Evolutionary conservation across 2,329 filamentous ascomycete species (phyloP).

Genomic region (Colletotrichum tofieldiae): DNA sequence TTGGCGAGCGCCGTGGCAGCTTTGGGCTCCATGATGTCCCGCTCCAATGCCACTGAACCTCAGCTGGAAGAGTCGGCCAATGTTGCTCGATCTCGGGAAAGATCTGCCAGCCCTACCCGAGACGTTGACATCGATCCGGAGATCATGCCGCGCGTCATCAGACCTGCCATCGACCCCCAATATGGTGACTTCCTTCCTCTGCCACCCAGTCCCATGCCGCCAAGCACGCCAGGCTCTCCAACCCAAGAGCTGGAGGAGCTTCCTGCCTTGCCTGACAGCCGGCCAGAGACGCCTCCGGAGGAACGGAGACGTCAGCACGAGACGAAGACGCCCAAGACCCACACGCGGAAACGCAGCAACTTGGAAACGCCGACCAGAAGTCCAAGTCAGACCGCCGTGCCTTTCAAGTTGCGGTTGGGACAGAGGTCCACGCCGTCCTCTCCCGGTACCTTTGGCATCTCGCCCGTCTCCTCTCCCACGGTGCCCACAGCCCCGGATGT

Average conservation of each 20-base stretch:
- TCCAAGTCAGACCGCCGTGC: constrained; percentile 72
- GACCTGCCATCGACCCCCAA: constrained; percentile 77
- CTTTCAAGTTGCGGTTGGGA: constrained; percentile 69
- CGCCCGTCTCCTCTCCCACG: constrained; percentile 55
- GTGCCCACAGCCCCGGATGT: constrained; percentile 52
- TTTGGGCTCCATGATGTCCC: constrained; percentile 57
- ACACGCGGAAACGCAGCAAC: constrained; percentile 65
- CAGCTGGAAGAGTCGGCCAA: constrained; percentile 53
- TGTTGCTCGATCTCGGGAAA: constrained; percentile 1
- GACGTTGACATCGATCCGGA: constrained; percentile 67
- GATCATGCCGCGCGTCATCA: constrained; percentile 71
- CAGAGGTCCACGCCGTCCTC: constrained; percentile 62
- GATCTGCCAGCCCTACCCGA: constrained; percentile 40
- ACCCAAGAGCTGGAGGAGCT: constrained; percentile 57
- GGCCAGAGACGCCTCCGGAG: constrained; percentile 70
- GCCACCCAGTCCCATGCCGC: constrained; percentile 76
- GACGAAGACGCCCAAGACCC: constrained; percentile 57
- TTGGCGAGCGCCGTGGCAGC: constrained; percentile 66
- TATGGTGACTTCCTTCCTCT: constrained; percentile 77
- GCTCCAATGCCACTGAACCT: constrained; percentile 64
- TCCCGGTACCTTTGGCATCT: constrained; percentile 57
- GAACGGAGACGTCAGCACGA: constrained; percentile 60
- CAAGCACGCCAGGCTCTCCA: constrained; percentile 70
- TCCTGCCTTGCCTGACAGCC: constrained; percentile 72
- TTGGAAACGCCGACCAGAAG: constrained; percentile 65